phyloP scores from a whole-genome alignment of 257 asterid species.

The Jasminum sambac region DNA sequence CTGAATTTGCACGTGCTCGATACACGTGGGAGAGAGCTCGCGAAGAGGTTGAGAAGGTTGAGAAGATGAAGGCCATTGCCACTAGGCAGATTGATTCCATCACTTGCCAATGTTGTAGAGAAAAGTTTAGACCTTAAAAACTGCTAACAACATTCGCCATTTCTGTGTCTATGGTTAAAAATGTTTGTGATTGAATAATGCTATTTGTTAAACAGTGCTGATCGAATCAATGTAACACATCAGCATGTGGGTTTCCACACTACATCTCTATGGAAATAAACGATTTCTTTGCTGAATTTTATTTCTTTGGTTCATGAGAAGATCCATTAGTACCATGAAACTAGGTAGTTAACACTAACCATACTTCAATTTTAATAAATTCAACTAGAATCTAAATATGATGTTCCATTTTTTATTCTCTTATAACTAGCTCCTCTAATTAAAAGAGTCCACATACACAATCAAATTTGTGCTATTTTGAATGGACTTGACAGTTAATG shows the following conservation, averaged over 20 bases:
- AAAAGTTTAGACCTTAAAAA: constrained; percentile 53
- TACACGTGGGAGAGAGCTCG: constrained; percentile 66
- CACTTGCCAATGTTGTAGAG: constrained; percentile 77
- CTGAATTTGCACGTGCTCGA: constrained; percentile 64
- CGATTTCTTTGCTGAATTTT: neutral
- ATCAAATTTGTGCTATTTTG: no score
- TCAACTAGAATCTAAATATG: no score
- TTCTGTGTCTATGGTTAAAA: neutral
- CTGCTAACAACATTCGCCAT: neutral
- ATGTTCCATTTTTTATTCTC: no score
- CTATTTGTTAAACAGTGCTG: no score
- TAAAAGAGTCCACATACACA: no score
- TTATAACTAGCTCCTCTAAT: no score
- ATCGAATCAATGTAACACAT: no score
- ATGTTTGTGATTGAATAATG: neutral
- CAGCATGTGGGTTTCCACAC: neutral
- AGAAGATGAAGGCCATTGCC: constrained; percentile 58
- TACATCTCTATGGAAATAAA: neutral
- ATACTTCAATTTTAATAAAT: no score
- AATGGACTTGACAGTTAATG: no score
- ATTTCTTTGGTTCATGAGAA: neutral
- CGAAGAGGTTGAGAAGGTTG: constrained; percentile 70
- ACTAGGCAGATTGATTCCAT: constrained; percentile 36
- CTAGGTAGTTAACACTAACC: neutral
- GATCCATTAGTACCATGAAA: neutral